Evolutionary conservation across 371 early-diverging fungal species (phyloP), one percentile per base, ranked within the genome.

Genomic region (Circinella minor): DNA sequence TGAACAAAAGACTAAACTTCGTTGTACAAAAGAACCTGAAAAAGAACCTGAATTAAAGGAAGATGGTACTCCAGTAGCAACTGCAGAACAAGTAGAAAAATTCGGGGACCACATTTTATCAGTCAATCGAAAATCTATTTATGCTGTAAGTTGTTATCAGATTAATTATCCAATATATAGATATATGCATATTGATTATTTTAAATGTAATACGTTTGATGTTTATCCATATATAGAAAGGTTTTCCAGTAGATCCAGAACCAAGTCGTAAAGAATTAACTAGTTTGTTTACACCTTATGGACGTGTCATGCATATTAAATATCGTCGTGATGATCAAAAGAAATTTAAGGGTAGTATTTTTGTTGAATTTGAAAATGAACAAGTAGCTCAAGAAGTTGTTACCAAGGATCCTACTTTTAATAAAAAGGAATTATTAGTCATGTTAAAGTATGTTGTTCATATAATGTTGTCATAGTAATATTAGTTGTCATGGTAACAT

Each of bases 341-440:
- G 18, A 75, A 75, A 18, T 74, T 77, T 72, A 77, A 77, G 72
- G 84, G 84, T 14, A 84, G 84, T 67, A 74, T 81, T 17, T 84
- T 84, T 73, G 75, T 84, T 39, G 84, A 84, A 69, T 84, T 74
- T 55, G 84, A 84, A 46, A 72, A 51, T 3, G 61, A 67, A 2
- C 81, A 77, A 5, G 68, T 74, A 9, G 84, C 76, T 10, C 54
- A 78, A 37, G 61, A 67, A 4, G 76, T 73, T 1, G 75, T 74
- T 3, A 65, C 61, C 0, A 70, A 74, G 54, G 64, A 72, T 6
- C 68, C 63, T 4, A 66, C 73, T 60, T 82, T 66, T 54, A 55
- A 73, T 9, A 69, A 18, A 3, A 46, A 71, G 10, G 51, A 60
- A 13, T 59, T 84, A 14, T 20, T 55, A 3, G 51, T 73, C 9